These are phyloP conservation scores for Aurantiochytrium sp. DNA, from an alignment of 108 stramenopile genomes.

Conservation along the genomic window DNA sequence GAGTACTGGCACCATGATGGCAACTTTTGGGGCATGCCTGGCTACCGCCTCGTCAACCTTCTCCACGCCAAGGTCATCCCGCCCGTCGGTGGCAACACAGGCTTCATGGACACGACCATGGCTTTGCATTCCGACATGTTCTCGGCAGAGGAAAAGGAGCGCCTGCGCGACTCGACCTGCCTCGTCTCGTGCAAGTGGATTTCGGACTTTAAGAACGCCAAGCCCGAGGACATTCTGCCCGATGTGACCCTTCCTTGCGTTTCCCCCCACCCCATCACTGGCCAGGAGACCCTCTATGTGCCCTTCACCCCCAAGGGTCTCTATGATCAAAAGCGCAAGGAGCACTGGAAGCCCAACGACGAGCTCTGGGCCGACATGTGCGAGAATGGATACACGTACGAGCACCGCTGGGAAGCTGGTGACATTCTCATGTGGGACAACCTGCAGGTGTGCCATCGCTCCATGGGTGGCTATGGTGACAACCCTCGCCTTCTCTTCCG, in stretches of 20 bases:
- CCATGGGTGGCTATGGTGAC: constrained; percentile 8
- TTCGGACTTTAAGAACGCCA: constrained; percentile 6
- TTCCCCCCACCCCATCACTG: background rate
- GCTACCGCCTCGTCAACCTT: constrained; percentile 8
- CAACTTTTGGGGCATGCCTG: constrained; percentile 15
- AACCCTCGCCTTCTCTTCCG: constrained; percentile 18
- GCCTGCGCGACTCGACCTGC: background rate
- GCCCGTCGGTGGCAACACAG: constrained; percentile 14
- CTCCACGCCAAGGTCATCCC: constrained; percentile 13
- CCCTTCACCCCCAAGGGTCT: background rate
- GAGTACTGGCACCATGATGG: constrained; percentile 17
- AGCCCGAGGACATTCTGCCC: constrained; percentile 15
- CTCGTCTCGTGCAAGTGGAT: constrained; percentile 19
- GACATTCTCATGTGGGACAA: constrained; percentile 13
- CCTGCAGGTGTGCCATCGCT: background rate
- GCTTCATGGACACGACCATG: constrained; percentile 14
- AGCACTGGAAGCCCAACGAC: constrained; percentile 8
- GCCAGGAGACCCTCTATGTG: background rate
- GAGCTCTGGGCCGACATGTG: background rate
- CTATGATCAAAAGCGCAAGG: background rate
- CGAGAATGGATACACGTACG: background rate
- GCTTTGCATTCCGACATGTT: background rate
- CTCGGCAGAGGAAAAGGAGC: background rate
- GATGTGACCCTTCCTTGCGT: constrained; percentile 14
- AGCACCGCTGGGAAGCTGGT: background rate